Base-by-base conservation (phyloP, 2,329 filamentous ascomycete genomes). In the Cercospora zeina region DNA sequence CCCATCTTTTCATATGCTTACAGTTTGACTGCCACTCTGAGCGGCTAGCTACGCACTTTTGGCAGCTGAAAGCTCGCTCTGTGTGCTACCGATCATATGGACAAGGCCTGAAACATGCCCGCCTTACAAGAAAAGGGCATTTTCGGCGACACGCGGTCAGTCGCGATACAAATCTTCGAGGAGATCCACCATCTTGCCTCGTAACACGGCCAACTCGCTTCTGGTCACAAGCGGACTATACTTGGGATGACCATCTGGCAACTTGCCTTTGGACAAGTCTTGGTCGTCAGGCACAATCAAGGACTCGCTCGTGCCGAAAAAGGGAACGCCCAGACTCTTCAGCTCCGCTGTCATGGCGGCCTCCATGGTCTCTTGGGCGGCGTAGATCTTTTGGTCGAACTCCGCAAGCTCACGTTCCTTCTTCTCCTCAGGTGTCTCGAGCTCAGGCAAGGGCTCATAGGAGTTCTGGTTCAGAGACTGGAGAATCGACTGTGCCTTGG, bases 331-430 rank as follows among this genome's bases (percentile, higher is more conserved):
- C 33, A 89, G 71, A 7, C 74, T 76, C 61, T 83, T 83, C 51
- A 89, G 72, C 65, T 85, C 83, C 1, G 74, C 72, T 6, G 77
- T 79, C 74, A 88, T 83, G 13, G 82, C 81, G n/a, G 79, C 77
- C 0, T 82, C 79, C 86, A 89, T 88, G 10, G 83, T 77, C 42
- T 75, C 75, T 55, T 83, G 82, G 2, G 85, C 86, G 59, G 77
- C 80, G 67, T 88, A 83, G 14, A 89, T 83, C 70, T 89, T 89
- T 57, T 76, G 74, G 66, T 89, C 85, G 70, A 86, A 89, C 19
- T 77, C 77, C 31, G 76, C 71, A 7, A 89, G 74, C 71, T 89
- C 87, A 53, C 79, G 77, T 34, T 80, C 73, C 51, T 85, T 68
- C 39, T 68, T 66, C 1, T 62, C 59, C 51, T 69, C 67, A 2